Base-by-base conservation (phyloP, 768 basidiomycete genomes). In the Lactifluus echinatus region DNA sequence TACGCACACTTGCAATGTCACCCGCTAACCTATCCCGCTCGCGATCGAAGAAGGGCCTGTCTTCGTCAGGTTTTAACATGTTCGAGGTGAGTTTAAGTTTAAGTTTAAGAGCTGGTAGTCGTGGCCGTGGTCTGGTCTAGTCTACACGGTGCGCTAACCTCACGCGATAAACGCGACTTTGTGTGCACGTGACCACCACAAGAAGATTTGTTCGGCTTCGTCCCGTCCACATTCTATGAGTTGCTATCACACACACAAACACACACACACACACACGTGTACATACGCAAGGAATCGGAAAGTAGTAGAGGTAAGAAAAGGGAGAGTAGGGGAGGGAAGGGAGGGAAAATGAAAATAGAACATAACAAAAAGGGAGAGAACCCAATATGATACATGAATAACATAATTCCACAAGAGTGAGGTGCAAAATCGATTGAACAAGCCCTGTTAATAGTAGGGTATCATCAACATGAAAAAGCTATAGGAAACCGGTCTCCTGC, bases 401-500 rank as follows among this genome's bases (percentile, higher is more conserved):
- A 59, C 58, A 59, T 59, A 59, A 53, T 59, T 45, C 58, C 58
- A 55, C 48, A 28, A 17, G 43, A 55, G 40, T 37, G 37, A 15
- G 21, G 33, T 23, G 5, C 4, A 31, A 31, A 24, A 34, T 45
- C 36, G 19, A 17, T 29, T 29, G 33, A 46, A 21, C 37, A 7
- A n/a, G 5, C 33, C 19, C 36, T 43, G 40, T 10, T 40, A 48
- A 37, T 56, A 36, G 33, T 52, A 24, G 19, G 12, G 24, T 37
- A 23, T 23, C 17, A 58, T 40, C 40, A 49, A 28, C 8, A 12
- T 23, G 23, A 23, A 31, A n/a, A 17, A 5, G 44, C 42, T 68
- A 91, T 72, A 91, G 72, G 75, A 93, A 93, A 40, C 90, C 90
- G 57, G 87, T 90, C 71, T 93, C 90, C 67, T 93, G 90, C 42